These are phyloP conservation scores for Erysimum cheiri DNA, from an alignment of 441 rosid genomes.

Conservation along the genomic window DNA sequence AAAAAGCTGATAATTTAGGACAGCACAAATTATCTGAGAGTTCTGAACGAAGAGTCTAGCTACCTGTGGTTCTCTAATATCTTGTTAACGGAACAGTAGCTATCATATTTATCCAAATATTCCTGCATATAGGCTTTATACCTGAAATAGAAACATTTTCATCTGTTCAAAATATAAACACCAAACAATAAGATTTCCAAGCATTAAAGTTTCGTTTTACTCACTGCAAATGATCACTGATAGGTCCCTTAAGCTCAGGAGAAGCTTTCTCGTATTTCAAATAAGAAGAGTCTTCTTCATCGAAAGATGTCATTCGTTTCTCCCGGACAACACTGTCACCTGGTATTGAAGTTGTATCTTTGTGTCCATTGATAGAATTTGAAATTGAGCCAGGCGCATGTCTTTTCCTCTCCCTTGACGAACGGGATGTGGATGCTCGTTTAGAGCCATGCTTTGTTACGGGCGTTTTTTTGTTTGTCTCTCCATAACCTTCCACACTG, in stretches of 20 bases:
- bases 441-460: slow-evolving; percentile 55
- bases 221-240: slow-evolving; percentile 82
- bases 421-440: slow-evolving; percentile 55
- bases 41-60: slow-evolving; percentile 20
- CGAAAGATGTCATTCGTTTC: slow-evolving; percentile 61
- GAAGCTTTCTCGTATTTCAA: slow-evolving; percentile 81
- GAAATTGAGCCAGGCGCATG: slow-evolving; percentile 44
- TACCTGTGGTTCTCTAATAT: slow-evolving; percentile 86
- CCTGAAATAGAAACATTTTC: slow-evolving; percentile 52
- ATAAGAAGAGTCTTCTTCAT: slow-evolving; percentile 68
- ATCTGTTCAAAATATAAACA: slow-evolving; percentile 34
- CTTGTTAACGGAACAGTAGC: slow-evolving; percentile 77
- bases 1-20: slow-evolving; percentile 14
- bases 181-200: slow-evolving; percentile 17
- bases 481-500: slow-evolving; percentile 72
- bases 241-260: slow-evolving; percentile 83
- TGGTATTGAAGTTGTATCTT: slow-evolving; percentile 50
- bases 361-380: slow-evolving; percentile 55
- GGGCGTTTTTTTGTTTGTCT: slow-evolving; percentile 66
- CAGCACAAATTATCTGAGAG: slow-evolving; percentile 28
- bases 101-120: slow-evolving; percentile 76
- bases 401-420: slow-evolving; percentile 59
- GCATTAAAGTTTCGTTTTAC: slow-evolving; percentile 44
- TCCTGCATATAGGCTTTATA: slow-evolving; percentile 84
- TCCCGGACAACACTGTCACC: slow-evolving; percentile 55